Percentiles rank a stretch among this genome's conserved stretches.
Conservation (phyloP, 108 stramenopile species). For the Fistulifera pelliculosa region DNA sequence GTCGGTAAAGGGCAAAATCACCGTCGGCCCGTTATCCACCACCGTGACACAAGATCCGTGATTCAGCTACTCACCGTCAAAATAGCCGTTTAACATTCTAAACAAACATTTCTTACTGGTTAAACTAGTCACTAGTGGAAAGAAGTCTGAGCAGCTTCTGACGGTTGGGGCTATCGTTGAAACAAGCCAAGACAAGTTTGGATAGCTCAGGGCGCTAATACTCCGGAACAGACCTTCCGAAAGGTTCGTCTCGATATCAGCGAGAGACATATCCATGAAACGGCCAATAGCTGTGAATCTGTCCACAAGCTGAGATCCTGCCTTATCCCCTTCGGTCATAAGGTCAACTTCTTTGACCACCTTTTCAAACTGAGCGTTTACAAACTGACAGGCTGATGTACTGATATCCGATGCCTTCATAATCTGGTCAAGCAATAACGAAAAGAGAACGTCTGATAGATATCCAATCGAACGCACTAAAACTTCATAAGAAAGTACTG, state of each 20-base stretch:
- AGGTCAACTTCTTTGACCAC: constrained; percentile 27
- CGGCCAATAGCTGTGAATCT: constrained; percentile 46
- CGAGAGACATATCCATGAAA: constrained; percentile 51
- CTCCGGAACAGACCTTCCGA: constrained; percentile 54
- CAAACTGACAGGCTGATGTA: constrained; percentile 50
- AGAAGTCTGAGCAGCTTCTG: background rate
- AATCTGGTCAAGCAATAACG: constrained; percentile 51
- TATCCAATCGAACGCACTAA: constrained; percentile 57
- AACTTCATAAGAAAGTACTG: constrained; percentile 41
- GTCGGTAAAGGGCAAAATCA: too few relatives aligned
- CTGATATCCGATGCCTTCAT: constrained; percentile 40
- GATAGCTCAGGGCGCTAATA: constrained; percentile 55
- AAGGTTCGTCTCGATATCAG: constrained; percentile 46
- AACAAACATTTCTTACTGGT: too few relatives aligned
- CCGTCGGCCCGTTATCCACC: too few relatives aligned
- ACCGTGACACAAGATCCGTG: too few relatives aligned
- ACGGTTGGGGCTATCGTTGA: constrained; percentile 11
- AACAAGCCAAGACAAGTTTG: constrained; percentile 42
- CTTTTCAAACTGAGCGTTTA: constrained; percentile 45
- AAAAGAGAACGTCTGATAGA: constrained; percentile 56
- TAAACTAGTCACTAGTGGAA: too few relatives aligned
- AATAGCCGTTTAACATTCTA: too few relatives aligned
- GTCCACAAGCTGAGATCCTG: constrained; percentile 24
- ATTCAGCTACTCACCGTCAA: too few relatives aligned
- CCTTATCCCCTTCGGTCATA: constrained; percentile 13